Percentiles rank a stretch among this genome's conserved stretches.
Evolutionary conservation across 106 monocot species (phyloP).

Genomic region (Allium cepa): DNA sequence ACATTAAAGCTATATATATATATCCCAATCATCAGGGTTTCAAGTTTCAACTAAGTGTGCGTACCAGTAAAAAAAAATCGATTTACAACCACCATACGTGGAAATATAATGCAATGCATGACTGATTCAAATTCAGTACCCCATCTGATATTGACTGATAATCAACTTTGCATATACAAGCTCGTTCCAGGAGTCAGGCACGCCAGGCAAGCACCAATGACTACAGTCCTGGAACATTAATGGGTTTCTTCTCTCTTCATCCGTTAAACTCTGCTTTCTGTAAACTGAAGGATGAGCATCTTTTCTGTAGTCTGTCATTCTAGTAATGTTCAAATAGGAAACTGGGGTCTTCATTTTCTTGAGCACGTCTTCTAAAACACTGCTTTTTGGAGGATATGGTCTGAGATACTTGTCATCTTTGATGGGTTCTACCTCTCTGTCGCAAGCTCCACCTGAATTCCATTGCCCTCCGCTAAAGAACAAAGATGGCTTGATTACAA

Average conservation of each 20-base stretch:
- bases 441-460: slow-evolving; percentile 96
- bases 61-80: too few species aligned
- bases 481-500: background rate
- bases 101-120: too few species aligned
- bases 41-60: too few species aligned
- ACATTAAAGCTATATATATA: too few species aligned
- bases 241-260: slow-evolving; percentile 36
- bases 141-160: slow-evolving; percentile 47
- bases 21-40: too few species aligned
- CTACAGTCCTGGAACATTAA: slow-evolving; percentile 78
- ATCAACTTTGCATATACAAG: slow-evolving; percentile 73
- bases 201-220: slow-evolving; percentile 97
- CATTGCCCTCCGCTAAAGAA: slow-evolving; percentile 79
- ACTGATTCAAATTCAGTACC: too few species aligned
- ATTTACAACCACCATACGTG: too few species aligned
- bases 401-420: slow-evolving; percentile 56
- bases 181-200: slow-evolving; percentile 96
- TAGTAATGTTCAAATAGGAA: slow-evolving; percentile 76
- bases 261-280: slow-evolving; percentile 35
- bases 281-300: slow-evolving; percentile 93
- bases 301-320: slow-evolving; percentile 92
- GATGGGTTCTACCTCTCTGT: slow-evolving; percentile 74
- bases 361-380: slow-evolving; percentile 53
- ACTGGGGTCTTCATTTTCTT: slow-evolving; percentile 68
- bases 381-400: slow-evolving; percentile 62